Evolutionary conservation across 2,329 filamentous ascomycete species (phyloP).

Genomic region (Zymoseptoria brevis): DNA sequence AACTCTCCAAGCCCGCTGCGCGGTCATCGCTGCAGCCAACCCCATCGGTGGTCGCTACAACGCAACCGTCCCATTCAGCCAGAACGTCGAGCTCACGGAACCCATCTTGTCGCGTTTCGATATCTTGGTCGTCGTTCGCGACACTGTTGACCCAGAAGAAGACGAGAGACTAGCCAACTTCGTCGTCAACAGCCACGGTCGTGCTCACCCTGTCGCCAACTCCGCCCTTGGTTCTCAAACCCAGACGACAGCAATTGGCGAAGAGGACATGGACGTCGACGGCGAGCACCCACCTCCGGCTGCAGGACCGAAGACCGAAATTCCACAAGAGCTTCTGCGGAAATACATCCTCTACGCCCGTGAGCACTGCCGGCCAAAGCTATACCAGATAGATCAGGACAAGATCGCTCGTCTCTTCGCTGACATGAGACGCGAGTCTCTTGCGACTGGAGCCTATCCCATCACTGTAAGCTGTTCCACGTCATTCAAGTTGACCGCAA

Average conservation of each 20-base stretch:
- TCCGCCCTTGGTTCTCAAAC: slow-evolving; percentile 27
- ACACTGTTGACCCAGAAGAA: slow-evolving; percentile 85
- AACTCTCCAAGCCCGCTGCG: slow-evolving; percentile 88
- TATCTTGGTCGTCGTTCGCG: slow-evolving; percentile 89
- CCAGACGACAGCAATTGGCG: slow-evolving; percentile 36
- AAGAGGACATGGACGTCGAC: slow-evolving; percentile 55
- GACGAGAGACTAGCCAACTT: slow-evolving; percentile 91
- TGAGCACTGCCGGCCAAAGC: slow-evolving; percentile 79
- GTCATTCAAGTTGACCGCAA: too few species aligned
- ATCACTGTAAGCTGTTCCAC: slow-evolving; percentile 67
- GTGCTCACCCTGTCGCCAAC: slow-evolving; percentile 62
- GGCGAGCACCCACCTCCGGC: slow-evolving; percentile 35
- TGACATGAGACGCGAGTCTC: slow-evolving; percentile 87
- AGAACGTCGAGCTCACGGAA: slow-evolving; percentile 95
- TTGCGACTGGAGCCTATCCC: slow-evolving; percentile 92
- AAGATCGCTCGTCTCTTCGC: slow-evolving; percentile 91
- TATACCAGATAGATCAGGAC: slow-evolving; percentile 96
- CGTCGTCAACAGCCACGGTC: slow-evolving; percentile 87
- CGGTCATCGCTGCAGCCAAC: slow-evolving; percentile 93
- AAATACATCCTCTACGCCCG: slow-evolving; percentile 97
- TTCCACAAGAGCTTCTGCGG: slow-evolving; percentile 80
- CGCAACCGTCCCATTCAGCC: slow-evolving; percentile 86
- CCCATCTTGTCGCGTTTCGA: slow-evolving; percentile 97
- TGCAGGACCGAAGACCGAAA: slow-evolving; percentile 56
- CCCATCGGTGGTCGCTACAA: slow-evolving; percentile 96